These are phyloP conservation scores for Phytopythium aichiense DNA, from an alignment of 352 stramenopile species.

Conservation along the genomic window DNA sequence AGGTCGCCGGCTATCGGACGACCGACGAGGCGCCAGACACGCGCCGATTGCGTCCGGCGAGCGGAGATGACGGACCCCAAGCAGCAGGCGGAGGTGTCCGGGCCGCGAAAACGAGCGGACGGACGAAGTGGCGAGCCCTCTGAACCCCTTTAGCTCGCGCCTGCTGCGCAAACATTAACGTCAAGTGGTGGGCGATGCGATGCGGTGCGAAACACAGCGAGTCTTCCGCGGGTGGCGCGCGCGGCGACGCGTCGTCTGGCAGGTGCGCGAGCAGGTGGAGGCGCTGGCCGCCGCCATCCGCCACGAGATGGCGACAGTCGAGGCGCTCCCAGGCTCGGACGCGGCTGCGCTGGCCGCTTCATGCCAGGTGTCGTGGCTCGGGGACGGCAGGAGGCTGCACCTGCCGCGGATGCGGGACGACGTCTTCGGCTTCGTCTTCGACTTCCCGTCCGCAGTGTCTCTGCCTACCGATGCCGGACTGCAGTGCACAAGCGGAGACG, in stretches of 20 bases:
- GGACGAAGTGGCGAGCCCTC: not conserved
- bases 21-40: constrained; percentile 2
- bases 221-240: constrained; percentile 54
- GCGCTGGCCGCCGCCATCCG: constrained; percentile 37
- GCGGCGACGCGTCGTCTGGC: constrained; percentile 38
- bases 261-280: constrained; percentile 39
- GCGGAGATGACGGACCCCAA: not conserved
- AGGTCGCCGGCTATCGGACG: not conserved
- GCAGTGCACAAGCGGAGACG: not conserved
- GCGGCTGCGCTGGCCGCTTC: not conserved
- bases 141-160: too few relatives aligned
- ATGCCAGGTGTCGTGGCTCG: constrained; percentile 16
- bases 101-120: not conserved
- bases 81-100: too few relatives aligned
- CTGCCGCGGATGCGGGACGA: constrained; percentile 38
- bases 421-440: constrained; percentile 31
- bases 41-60: not conserved
- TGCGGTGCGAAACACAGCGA: constrained; percentile 13
- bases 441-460: constrained; percentile 12
- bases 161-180: not conserved
- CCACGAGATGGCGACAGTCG: constrained; percentile 27
- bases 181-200: not conserved
- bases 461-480: not conserved
- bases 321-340: constrained; percentile 15
- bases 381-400: constrained; percentile 19